These are phyloP conservation scores for Davidsoniella virescens DNA, from an alignment of 2,329 filamentous ascomycete genomes.

Conservation along the genomic window DNA sequence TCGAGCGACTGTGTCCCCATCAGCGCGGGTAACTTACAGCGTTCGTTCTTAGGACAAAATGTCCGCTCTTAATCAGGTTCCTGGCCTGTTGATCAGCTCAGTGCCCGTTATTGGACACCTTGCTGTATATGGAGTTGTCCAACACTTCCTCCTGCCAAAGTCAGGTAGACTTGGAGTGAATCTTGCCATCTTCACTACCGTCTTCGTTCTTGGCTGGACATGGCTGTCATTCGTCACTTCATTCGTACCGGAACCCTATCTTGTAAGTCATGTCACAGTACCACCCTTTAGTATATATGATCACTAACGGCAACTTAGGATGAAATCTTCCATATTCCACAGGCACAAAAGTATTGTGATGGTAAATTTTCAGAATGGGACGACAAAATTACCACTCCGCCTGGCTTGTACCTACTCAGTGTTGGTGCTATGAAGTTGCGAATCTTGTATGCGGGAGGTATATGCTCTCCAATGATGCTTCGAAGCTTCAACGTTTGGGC, in stretches of 20 bases:
- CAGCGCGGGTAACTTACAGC: no score
- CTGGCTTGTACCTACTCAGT: conserved; percentile 50
- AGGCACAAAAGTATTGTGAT: conserved; percentile 74
- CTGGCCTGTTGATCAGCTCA: not conserved
- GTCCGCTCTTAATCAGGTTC: not conserved
- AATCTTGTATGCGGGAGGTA: conserved; percentile 6
- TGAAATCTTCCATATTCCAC: conserved; percentile 77
- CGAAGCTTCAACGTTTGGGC: conserved; percentile 32
- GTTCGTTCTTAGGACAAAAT: not conserved
- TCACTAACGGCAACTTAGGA: conserved; percentile 35
- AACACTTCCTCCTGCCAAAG: conserved; percentile 13
- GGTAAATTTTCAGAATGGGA: conserved; percentile 70
- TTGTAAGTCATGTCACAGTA: conserved; percentile 23
- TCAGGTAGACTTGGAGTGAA: not conserved
- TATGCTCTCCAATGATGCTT: conserved; percentile 27
- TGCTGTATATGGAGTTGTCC: not conserved
- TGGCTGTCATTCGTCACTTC: conserved; percentile 26
- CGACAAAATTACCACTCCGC: conserved; percentile 92
- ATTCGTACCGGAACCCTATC: conserved; percentile 35
- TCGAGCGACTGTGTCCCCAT: no score
- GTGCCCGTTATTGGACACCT: conserved; percentile 1
- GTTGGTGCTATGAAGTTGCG: conserved; percentile 7
- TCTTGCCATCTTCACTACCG: not conserved
- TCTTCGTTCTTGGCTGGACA: conserved; percentile 18
- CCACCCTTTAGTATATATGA: not conserved